These are phyloP conservation scores for Fagopyrum esculentum DNA, from an alignment of 148 eudicot genomes.

Conservation along the genomic window DNA sequence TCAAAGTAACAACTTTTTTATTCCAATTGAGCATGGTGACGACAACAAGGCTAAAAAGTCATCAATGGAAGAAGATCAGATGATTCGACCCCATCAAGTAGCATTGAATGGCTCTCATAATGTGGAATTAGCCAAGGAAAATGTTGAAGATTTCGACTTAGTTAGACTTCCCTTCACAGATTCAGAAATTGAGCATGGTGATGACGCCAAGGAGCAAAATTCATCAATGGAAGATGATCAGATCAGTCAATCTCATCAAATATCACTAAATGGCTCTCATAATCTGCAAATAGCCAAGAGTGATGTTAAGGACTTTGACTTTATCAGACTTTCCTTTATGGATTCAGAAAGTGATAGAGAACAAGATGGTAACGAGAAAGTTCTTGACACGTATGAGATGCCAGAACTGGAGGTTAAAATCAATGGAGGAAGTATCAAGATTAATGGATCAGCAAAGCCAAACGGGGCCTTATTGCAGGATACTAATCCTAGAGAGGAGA, in stretches of 20 bases:
- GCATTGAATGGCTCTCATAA: neutral
- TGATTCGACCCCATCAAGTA: neutral
- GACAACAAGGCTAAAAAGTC: neutral
- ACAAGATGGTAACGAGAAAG: neutral
- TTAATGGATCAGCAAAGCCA: slow-evolving; percentile 8
- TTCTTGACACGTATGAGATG: neutral
- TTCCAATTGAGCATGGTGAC: neutral
- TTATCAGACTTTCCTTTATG: too few species aligned
- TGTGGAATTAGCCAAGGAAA: neutral
- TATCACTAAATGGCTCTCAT: neutral
- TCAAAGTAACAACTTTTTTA: neutral
- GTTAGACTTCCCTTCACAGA: neutral
- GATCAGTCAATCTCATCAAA: neutral
- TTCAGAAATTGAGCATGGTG: neutral
- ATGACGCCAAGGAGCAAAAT: neutral
- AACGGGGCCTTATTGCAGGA: slow-evolving; percentile 13
- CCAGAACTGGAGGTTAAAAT: neutral
- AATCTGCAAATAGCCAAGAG: too few species aligned
- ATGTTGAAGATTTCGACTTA: slow-evolving; percentile 3
- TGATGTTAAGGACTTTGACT: too few species aligned
- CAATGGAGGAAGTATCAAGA: slow-evolving; percentile 5
- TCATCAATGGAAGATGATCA: neutral
- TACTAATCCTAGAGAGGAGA: slow-evolving; percentile 16
- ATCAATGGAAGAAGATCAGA: slow-evolving; percentile 3
- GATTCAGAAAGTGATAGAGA: neutral